Evolutionary conservation across 2,329 filamentous ascomycete genomes (phyloP).

Genomic region (Pseudophaeomoniella oleicola): DNA sequence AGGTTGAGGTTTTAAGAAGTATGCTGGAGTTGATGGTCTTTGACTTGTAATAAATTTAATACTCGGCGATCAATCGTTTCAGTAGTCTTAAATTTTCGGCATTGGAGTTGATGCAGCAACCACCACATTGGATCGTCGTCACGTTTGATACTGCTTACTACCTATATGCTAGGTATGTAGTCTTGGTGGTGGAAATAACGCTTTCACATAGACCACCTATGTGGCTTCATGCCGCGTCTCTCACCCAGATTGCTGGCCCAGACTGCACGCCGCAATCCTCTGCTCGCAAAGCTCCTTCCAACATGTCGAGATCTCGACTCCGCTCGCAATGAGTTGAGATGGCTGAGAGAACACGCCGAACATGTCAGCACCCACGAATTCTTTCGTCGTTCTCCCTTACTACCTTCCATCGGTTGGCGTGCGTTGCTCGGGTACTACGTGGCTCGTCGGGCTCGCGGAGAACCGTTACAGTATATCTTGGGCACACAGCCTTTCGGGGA

Average conservation of each 20-base stretch:
- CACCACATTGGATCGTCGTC: too few species aligned
- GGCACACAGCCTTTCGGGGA: constrained; percentile 78
- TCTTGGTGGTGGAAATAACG: too few species aligned
- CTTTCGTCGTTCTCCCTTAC: not conserved
- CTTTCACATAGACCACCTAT: too few species aligned
- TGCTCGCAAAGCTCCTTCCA: constrained; percentile 26
- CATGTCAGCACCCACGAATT: not conserved
- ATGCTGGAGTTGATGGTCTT: too few species aligned
- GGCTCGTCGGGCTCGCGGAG: constrained; percentile 38
- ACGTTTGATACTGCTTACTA: too few species aligned
- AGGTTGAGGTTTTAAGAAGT: too few species aligned
- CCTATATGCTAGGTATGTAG: too few species aligned
- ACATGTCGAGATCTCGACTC: constrained; percentile 28
- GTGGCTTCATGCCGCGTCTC: constrained; percentile 27
- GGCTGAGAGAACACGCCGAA: constrained; percentile 25
- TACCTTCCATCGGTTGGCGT: constrained; percentile 11
- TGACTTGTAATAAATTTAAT: too few species aligned
- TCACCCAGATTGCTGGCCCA: constrained; percentile 19
- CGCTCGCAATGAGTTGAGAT: constrained; percentile 31
- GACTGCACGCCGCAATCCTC: constrained; percentile 19
- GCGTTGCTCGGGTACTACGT: constrained; percentile 21
- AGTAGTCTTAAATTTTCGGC: too few species aligned
- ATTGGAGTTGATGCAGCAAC: too few species aligned
- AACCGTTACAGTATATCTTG: constrained; percentile 79
- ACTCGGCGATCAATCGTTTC: too few species aligned